Evolutionary conservation across 2,329 filamentous ascomycete genomes (phyloP), one percentile per base, ranked within the genome.

Genomic region (Penicillium crustosum): DNA sequence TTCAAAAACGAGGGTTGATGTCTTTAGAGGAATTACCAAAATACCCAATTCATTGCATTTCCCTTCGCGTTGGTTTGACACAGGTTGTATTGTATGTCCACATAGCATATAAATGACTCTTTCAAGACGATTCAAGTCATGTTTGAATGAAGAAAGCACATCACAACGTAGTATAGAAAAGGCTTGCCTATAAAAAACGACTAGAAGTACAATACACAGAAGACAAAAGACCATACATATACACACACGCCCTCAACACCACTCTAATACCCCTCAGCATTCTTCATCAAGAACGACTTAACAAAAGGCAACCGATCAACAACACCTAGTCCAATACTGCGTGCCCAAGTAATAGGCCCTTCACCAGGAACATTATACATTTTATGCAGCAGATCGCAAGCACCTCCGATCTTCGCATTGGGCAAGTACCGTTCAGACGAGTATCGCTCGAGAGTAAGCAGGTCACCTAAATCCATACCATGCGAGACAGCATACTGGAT

Each of bases 331-430:
- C 93, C 93, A 47, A 91, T 70, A 53, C 90, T 93, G 61, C 93
- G 83, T 50, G 93, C 79, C 66, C 89, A 88, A 19, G 96, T 89
- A 35, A 97, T 77, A 1, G 92, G 92, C 0, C 90, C 90, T 60
- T 84, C 87, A 23, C 86, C 86, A 1, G 74, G 68, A 0, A 91
- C 86, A n/a, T 88, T 89, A 75, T 96, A 97, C 43, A 97, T 77
- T 78, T 93, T 96, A 75, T 97, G 92, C 66, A 97, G 79, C 78
- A 97, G 93, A 77, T 97, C 93, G 64, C 76, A 78, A 87, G 90
- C 45, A 89, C 89, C 55, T 86, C 93, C 53, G 93, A 81, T 73
- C 95, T 82, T 59, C 88, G 82, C 89, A 75, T 97, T 97, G 41
- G 86, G 84, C 2, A 87, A 84, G 74, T 95, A 99, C 39, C 93